A percentile compares a stretch with the other conserved stretches of the same genome.
phyloP scores from a whole-genome alignment of 2,329 filamentous ascomycete species.

The Cladophialophora bantiana region DNA sequence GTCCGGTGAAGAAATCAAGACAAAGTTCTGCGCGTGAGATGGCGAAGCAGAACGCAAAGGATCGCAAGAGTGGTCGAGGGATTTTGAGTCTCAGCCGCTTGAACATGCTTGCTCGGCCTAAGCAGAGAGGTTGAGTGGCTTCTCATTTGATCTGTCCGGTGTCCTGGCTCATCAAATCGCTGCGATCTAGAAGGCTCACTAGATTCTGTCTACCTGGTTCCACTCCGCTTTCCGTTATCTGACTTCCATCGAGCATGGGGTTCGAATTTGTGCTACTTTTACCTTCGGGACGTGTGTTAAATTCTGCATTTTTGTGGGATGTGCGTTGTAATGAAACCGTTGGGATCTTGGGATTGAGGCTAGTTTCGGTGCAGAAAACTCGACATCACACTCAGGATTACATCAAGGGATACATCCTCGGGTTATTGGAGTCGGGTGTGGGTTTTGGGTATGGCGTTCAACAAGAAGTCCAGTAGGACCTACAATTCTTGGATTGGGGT shows the following conservation, averaged over 20 bases:
- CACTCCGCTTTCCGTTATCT: background rate
- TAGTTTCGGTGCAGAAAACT: background rate
- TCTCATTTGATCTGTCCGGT: background rate
- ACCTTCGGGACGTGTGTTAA: constrained; percentile 17
- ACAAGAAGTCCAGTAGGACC: background rate
- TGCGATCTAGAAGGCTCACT: background rate
- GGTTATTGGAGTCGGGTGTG: background rate
- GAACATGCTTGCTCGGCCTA: constrained; percentile 57
- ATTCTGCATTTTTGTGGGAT: background rate
- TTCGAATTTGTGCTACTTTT: background rate
- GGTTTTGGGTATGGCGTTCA: background rate
- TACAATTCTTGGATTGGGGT: background rate
- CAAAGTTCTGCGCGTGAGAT: constrained; percentile 37
- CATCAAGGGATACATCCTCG: background rate
- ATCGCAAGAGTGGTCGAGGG: constrained; percentile 37
- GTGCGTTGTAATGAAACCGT: background rate
- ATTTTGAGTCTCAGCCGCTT: constrained; percentile 54
- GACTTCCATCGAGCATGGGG: background rate
- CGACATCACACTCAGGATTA: background rate
- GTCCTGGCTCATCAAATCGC: background rate
- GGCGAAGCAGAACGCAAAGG: constrained; percentile 37
- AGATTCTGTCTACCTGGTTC: background rate
- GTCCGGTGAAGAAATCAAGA: constrained; percentile 27
- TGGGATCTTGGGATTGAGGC: background rate
- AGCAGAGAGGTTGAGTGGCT: constrained; percentile 42